Percentiles rank a stretch among this genome's conserved stretches.
phyloP scores from a whole-genome alignment of 371 early-diverging fungal genomes.

The Lichtheimia corymbifera region DNA sequence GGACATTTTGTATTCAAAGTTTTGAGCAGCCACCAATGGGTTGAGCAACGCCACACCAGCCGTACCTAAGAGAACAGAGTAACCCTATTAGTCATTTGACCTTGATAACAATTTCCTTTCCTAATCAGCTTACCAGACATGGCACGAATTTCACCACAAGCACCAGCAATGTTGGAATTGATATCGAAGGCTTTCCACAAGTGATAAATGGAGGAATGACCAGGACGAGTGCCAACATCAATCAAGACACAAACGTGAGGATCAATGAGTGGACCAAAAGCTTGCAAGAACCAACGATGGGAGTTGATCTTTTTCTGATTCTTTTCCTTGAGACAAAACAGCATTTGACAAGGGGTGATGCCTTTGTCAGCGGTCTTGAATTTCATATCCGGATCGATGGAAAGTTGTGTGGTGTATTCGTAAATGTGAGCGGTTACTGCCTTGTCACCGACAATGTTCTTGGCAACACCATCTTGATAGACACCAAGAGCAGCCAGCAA shows the following conservation, averaged over 20 bases:
- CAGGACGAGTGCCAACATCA: slow-evolving; percentile 94
- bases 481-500: slow-evolving; percentile 78
- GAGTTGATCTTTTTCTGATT: slow-evolving; percentile 94
- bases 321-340: slow-evolving; percentile 94
- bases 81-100: no score
- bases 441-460: slow-evolving; percentile 65
- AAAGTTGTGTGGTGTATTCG: slow-evolving; percentile 90
- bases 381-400: slow-evolving; percentile 73
- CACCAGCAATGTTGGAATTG: slow-evolving; percentile 84
- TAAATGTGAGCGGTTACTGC: slow-evolving; percentile 79
- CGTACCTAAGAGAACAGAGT: slow-evolving; percentile 46
- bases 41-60: slow-evolving; percentile 70
- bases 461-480: slow-evolving; percentile 81
- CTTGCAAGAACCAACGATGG: slow-evolving; percentile 98
- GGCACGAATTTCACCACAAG: slow-evolving; percentile 95
- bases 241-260: slow-evolving; percentile 91
- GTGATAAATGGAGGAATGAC: slow-evolving; percentile 86
- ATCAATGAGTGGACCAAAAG: slow-evolving; percentile 84
- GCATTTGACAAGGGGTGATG: slow-evolving; percentile 86
- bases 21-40: slow-evolving; percentile 89
- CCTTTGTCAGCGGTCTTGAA: slow-evolving; percentile 73
- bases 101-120: no score
- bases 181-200: slow-evolving; percentile 94
- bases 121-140: slow-evolving; percentile 62
- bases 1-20: slow-evolving; percentile 95